Evolutionary conservation across 805 yeast species (phyloP), one percentile per base, ranked within the genome.

Genomic region (Metschnikowia corniflorae): DNA sequence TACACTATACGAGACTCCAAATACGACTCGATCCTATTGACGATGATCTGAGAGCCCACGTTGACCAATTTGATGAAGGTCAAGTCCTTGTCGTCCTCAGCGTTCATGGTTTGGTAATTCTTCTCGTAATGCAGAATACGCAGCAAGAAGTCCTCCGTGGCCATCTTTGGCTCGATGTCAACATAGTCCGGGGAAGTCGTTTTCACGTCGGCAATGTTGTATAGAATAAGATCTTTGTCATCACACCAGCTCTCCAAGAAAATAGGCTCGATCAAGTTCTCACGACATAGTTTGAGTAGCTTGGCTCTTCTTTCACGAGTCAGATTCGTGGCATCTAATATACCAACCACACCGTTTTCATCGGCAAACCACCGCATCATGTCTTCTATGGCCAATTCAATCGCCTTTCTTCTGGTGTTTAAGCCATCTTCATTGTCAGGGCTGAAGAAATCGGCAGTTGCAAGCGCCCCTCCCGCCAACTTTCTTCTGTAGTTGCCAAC

Each of bases 231-330:
- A 19, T 80, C 82, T 45, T 82, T 72, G 61, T 88, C 93, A 54
- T 87, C 82, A 60, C 96, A 89, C 75, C 81, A 85, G 54, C 94
- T 83, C 57, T 93, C 98, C 43, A 93, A 75, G 57, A 91, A 93
- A 71, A 93, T 78, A 1, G 97, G 94, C 58, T 86, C 91, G 40
- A 93, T 81, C 28, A 71, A 71, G 53, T 83, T 73, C 43, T 74
- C 73, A 24, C 82, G 65, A 47, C 84, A 77, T 37, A 82, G 67
- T 47, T 73, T 62, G 44, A 80, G 65, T 35, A 91, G 75, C 68
- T 74, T 66, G 17, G 69, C 68, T 49, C 98, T 73, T 51, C 95
- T 75, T 30, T 71, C 77, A 41, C 72, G 66, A 4, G 96, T 88
- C 24, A 88, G 81, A 60, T 91, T 89, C 2, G 96, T 87, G 17